Evolutionary conservation across 495 filamentous ascomycete species (phyloP).

Genomic region (Tuber umbilicatum): DNA sequence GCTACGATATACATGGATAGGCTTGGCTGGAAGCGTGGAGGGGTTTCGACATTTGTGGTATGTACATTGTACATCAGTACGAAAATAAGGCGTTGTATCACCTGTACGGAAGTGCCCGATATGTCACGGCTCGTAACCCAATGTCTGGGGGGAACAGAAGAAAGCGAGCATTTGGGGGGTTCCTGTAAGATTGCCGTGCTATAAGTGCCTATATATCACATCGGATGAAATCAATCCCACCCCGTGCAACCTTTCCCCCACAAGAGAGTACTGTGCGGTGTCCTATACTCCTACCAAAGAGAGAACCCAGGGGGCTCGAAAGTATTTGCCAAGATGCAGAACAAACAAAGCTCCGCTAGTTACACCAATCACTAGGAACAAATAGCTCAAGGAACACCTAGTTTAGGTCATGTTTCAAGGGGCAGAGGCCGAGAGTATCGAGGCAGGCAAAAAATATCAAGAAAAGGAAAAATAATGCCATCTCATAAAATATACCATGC

Average conservation of each 20-base stretch:
- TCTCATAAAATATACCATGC: background rate
- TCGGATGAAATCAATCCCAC: background rate
- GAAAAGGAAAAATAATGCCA: background rate
- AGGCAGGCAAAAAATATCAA: background rate
- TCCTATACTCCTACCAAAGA: background rate
- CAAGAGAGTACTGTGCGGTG: background rate
- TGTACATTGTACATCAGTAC: background rate
- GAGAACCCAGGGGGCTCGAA: background rate
- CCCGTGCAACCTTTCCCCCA: background rate
- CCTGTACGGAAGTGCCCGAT: background rate
- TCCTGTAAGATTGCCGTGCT: background rate
- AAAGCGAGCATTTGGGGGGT: background rate
- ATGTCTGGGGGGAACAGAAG: background rate
- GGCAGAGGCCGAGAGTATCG: background rate
- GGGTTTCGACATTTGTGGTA: background rate
- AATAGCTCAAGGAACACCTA: background rate
- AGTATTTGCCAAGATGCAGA: background rate
- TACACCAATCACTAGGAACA: background rate
- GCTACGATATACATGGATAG: background rate
- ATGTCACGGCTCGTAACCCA: background rate
- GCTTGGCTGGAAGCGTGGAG: background rate
- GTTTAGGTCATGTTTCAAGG: background rate
- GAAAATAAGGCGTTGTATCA: background rate
- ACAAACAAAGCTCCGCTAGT: background rate
- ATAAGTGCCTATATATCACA: background rate